phyloP scores from a whole-genome alignment of 2,329 filamentous ascomycete species.

The Colletotrichum sidae region DNA sequence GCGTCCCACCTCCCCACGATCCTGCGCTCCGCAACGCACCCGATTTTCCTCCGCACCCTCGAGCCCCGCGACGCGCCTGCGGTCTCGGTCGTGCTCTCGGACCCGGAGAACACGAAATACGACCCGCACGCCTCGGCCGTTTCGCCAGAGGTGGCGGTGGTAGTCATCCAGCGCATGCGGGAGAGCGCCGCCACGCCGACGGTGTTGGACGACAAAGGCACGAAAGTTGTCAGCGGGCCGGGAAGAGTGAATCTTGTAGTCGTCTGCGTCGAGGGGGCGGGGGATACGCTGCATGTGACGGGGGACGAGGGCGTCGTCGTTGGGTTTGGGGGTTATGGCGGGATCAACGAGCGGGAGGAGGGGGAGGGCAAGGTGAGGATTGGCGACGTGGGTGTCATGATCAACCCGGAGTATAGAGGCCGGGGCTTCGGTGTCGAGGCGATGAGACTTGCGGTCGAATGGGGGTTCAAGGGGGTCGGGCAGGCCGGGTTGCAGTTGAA shows the following conservation, averaged over 20 bases:
- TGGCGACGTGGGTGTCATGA: slow-evolving; percentile 44
- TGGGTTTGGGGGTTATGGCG: slow-evolving; percentile 45
- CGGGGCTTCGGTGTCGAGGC: slow-evolving; percentile 43
- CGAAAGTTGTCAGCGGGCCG: slow-evolving; percentile 39
- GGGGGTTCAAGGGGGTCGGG: slow-evolving; percentile 40
- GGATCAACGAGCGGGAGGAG: slow-evolving; percentile 42
- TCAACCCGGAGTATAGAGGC: slow-evolving; percentile 41
- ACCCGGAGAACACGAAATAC: slow-evolving; percentile 34
- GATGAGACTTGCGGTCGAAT: slow-evolving; percentile 42
- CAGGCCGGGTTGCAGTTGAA: slow-evolving; percentile 44
- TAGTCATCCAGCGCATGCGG: slow-evolving; percentile 40
- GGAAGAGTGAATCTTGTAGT: slow-evolving; percentile 43
- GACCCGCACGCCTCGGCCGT: slow-evolving; percentile 38
- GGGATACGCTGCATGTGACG: not conserved
- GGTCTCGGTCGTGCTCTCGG: slow-evolving; percentile 42
- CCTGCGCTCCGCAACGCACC: slow-evolving; percentile 40
- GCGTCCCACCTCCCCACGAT: slow-evolving; percentile 41
- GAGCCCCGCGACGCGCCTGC: slow-evolving; percentile 38
- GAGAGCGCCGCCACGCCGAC: slow-evolving; percentile 43
- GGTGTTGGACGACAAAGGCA: slow-evolving; percentile 30
- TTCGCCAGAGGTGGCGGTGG: slow-evolving; percentile 32
- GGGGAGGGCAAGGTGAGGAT: slow-evolving; percentile 38
- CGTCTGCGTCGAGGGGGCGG: slow-evolving; percentile 30
- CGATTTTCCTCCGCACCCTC: slow-evolving; percentile 43
- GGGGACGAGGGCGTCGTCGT: slow-evolving; percentile 36